Evolutionary conservation across 2,329 filamentous ascomycete genomes (phyloP).

Genomic region (Talaromyces marneffei): DNA sequence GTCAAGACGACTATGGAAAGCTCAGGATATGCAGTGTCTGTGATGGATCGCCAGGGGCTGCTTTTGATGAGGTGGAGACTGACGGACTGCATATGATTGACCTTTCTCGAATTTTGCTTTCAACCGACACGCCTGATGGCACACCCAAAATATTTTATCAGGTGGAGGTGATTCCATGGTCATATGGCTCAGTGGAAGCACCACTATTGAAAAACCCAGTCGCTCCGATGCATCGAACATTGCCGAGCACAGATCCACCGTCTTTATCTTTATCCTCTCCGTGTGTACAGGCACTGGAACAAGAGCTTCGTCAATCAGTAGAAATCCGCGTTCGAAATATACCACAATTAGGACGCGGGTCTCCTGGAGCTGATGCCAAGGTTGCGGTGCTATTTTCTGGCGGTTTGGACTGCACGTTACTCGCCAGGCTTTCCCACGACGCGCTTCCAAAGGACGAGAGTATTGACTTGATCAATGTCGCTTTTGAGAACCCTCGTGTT

Average conservation of each 20-base stretch:
- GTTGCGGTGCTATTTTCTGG: slow-evolving; percentile 88
- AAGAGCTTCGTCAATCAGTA: slow-evolving; percentile 57
- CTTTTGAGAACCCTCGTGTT: slow-evolving; percentile 86
- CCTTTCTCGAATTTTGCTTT: slow-evolving; percentile 33
- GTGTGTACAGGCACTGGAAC: slow-evolving; percentile 50
- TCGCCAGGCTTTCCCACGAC: slow-evolving; percentile 75
- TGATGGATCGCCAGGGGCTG: slow-evolving; percentile 42
- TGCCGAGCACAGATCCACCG: slow-evolving; percentile 27
- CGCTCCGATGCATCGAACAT: slow-evolving; percentile 39
- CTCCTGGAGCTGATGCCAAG: slow-evolving; percentile 26
- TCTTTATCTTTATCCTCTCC: slow-evolving; percentile 37
- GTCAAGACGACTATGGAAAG: slow-evolving; percentile 42
- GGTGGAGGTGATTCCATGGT: slow-evolving; percentile 17
- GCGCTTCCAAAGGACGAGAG: slow-evolving; percentile 61
- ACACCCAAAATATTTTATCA: not conserved
- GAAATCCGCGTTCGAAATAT: slow-evolving; percentile 60
- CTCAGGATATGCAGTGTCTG: slow-evolving; percentile 68
- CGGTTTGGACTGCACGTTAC: slow-evolving; percentile 83
- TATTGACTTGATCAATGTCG: slow-evolving; percentile 89
- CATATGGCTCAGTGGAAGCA: not conserved
- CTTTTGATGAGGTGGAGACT: slow-evolving; percentile 77
- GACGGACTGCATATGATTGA: slow-evolving; percentile 71
- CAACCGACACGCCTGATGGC: not conserved
- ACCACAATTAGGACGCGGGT: slow-evolving; percentile 49
- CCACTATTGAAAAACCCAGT: slow-evolving; percentile 34